A percentile compares a stretch with the other conserved stretches of the same genome.
Conservation (phyloP, 2,329 filamentous ascomycete genomes). For the Aspergillus phoenicis region DNA sequence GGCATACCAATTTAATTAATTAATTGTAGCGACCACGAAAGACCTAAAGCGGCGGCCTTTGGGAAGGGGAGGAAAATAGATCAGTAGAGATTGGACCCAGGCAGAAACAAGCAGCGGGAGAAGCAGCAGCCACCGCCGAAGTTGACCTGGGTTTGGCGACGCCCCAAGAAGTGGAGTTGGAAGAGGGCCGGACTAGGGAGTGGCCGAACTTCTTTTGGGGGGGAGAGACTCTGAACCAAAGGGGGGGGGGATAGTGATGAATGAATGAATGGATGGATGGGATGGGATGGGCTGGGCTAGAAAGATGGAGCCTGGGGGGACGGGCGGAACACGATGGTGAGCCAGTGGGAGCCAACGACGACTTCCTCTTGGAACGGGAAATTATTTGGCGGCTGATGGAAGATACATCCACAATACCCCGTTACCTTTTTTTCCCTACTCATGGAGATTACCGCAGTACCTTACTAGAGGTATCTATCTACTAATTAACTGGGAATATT, state of each 20-base stretch:
- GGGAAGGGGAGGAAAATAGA: not conserved
- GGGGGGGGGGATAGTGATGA: not conserved
- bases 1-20: not conserved
- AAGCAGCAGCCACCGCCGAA: not conserved
- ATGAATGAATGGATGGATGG: not conserved
- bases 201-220: not conserved
- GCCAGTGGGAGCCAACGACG: not conserved
- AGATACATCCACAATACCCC: not conserved
- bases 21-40: not conserved
- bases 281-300: not conserved
- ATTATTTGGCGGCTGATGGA: not conserved
- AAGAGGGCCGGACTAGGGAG: not conserved
- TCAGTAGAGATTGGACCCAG: not conserved
- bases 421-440: not conserved
- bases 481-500: too few species aligned
- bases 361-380: not conserved
- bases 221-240: too few species aligned
- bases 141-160: not conserved
- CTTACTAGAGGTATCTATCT: too few species aligned
- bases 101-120: constrained; percentile 1
- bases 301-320: not conserved
- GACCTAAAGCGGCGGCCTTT: not conserved
- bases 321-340: not conserved
- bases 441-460: too few species aligned
- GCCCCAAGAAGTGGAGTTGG: not conserved